Conservation (phyloP, 202 grass and related monocot genomes). For the Thinopyrum obtusiflorum region DNA sequence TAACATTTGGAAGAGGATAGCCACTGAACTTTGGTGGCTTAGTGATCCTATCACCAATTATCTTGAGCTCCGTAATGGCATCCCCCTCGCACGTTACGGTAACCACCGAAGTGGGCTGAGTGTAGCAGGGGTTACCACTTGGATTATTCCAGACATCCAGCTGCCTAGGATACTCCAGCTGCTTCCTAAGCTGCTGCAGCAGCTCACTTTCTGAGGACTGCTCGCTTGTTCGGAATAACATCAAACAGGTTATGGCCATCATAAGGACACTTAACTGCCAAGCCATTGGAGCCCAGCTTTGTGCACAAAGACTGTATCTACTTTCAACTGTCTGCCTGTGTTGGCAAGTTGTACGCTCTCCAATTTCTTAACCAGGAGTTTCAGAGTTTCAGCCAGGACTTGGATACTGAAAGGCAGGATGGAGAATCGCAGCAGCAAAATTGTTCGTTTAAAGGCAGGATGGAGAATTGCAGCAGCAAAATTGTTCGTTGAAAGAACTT, state of each 20-base stretch:
- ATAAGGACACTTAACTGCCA: slow-evolving; percentile 27
- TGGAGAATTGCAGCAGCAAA: not conserved
- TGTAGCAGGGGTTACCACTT: slow-evolving; percentile 57
- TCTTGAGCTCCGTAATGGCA: slow-evolving; percentile 67
- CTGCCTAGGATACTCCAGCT: slow-evolving; percentile 76
- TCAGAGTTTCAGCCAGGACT: not conserved
- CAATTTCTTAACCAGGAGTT: not conserved
- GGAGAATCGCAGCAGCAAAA: not conserved
- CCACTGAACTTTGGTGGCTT: slow-evolving; percentile 62
- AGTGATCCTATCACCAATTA: slow-evolving; percentile 70
- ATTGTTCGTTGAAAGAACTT: not conserved
- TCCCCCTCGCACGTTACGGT: slow-evolving; percentile 54
- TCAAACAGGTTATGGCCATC: slow-evolving; percentile 51
- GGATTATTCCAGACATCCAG: slow-evolving; percentile 62
- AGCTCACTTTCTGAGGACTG: slow-evolving; percentile 67
- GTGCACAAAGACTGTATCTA: not conserved
- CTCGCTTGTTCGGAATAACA: slow-evolving; percentile 47
- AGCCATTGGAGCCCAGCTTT: slow-evolving; percentile 47
- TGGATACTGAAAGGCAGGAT: not conserved
- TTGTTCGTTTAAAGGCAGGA: not conserved
- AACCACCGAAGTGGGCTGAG: slow-evolving; percentile 41
- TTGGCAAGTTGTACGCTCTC: not conserved
- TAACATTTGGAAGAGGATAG: slow-evolving; percentile 52
- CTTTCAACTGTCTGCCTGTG: not conserved
- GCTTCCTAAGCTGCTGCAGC: slow-evolving; percentile 81